Conservation (phyloP, 805 yeast genomes). For the Nakazawaea peltata region DNA sequence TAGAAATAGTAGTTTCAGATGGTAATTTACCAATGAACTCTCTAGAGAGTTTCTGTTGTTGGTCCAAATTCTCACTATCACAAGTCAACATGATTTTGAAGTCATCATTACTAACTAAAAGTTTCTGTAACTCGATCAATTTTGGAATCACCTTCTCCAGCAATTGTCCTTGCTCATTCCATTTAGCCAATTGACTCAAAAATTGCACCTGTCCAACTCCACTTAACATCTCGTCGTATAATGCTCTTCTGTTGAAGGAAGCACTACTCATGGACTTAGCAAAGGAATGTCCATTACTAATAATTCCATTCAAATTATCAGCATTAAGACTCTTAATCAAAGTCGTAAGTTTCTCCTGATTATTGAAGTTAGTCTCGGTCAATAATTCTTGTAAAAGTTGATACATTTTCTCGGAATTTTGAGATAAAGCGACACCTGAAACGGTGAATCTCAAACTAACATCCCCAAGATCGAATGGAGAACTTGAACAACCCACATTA, state of each 20-base stretch:
- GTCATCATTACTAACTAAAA: slow-evolving; percentile 32
- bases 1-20: background rate
- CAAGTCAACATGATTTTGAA: slow-evolving; percentile 54
- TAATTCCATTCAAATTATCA: slow-evolving; percentile 70
- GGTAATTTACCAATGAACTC: slow-evolving; percentile 20
- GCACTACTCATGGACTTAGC: slow-evolving; percentile 67
- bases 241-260: slow-evolving; percentile 48
- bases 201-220: slow-evolving; percentile 80
- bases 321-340: slow-evolving; percentile 69
- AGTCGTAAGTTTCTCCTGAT: slow-evolving; percentile 60
- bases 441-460: slow-evolving; percentile 48
- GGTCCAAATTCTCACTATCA: slow-evolving; percentile 30
- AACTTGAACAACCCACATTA: slow-evolving; percentile 46
- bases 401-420: slow-evolving; percentile 52
- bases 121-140: slow-evolving; percentile 40
- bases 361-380: slow-evolving; percentile 55
- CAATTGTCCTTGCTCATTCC: slow-evolving; percentile 42
- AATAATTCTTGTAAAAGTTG: slow-evolving; percentile 66
- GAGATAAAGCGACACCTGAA: slow-evolving; percentile 63
- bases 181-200: slow-evolving; percentile 47
- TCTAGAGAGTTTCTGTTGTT: slow-evolving; percentile 27
- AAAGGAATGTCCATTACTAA: slow-evolving; percentile 82
- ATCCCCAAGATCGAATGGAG: slow-evolving; percentile 38
- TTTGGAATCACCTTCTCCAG: slow-evolving; percentile 58
- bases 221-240: slow-evolving; percentile 51